Conservation (phyloP, 371 early-diverging fungal genomes). For the Coemansia linderi region DNA sequence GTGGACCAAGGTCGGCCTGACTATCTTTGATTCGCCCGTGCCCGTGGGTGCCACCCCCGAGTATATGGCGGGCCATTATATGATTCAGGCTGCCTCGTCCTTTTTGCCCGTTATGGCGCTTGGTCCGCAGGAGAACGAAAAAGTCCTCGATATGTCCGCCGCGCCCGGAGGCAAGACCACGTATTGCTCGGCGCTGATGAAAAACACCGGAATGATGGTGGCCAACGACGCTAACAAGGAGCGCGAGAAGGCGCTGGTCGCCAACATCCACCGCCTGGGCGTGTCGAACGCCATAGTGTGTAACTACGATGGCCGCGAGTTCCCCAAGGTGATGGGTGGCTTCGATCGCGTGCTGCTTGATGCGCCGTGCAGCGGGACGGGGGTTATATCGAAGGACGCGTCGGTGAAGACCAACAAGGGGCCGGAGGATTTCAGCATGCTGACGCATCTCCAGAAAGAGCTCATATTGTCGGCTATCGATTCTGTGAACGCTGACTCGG, state of each 20-base stretch:
- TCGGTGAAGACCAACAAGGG: constrained; percentile 94
- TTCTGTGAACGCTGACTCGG: constrained; percentile 89
- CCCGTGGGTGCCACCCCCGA: constrained; percentile 98
- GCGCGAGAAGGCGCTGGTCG: constrained; percentile 86
- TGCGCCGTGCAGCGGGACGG: constrained; percentile 99
- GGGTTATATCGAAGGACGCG: constrained; percentile 98
- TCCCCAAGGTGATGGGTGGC: constrained; percentile 92
- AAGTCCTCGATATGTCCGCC: constrained; percentile 98
- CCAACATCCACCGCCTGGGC: constrained; percentile 96
- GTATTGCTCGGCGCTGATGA: constrained; percentile 93
- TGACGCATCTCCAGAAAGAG: constrained; percentile 94
- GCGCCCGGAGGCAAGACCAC: constrained; percentile 99
- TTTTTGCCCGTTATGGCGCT: constrained; percentile 98
- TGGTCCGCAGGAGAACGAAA: constrained; percentile 90
- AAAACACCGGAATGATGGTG: constrained; percentile 98
- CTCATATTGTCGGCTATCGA: constrained; percentile 97
- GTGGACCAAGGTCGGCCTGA: constrained; percentile 89
- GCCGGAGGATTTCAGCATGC: constrained; percentile 85
- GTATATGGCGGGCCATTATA: constrained; percentile 99
- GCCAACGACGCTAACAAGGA: constrained; percentile 98
- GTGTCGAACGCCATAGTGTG: constrained; percentile 95
- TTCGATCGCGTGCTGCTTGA: constrained; percentile 98
- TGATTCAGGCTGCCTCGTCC: constrained; percentile 98
- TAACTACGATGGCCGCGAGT: constrained; percentile 95
- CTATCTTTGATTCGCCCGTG: constrained; percentile 88